Conservation (phyloP, 768 basidiomycete genomes). For the Boletellus sp. region DNA sequence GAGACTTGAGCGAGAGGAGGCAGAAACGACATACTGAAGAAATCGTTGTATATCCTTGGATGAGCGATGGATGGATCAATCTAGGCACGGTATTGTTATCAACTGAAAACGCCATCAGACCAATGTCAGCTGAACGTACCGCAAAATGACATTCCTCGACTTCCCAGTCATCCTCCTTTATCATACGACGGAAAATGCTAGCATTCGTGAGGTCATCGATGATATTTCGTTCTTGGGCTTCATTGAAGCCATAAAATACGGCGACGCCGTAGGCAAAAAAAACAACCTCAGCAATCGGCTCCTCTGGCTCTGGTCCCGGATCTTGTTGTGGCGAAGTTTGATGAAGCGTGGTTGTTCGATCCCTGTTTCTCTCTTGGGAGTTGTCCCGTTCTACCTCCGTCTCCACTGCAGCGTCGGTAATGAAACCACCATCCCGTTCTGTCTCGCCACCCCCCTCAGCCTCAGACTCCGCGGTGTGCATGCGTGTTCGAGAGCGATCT, state of each 20-base stretch:
- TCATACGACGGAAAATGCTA: slow-evolving; percentile 58
- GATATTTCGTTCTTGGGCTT: slow-evolving; percentile 75
- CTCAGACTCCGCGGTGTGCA: slow-evolving; percentile 8
- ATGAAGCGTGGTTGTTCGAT: slow-evolving; percentile 3
- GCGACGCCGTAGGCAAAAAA: slow-evolving; percentile 88
- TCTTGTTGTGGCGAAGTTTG: not conserved
- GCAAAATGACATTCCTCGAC: slow-evolving; percentile 90
- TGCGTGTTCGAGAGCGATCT: not conserved
- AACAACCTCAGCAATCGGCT: slow-evolving; percentile 66
- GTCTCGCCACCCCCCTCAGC: slow-evolving; percentile 4
- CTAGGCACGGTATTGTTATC: slow-evolving; percentile 32
- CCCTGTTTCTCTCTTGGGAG: not conserved
- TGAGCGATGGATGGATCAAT: slow-evolving; percentile 81
- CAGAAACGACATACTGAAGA: slow-evolving; percentile 70
- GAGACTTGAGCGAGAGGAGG: not conserved
- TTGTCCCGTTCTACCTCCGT: slow-evolving; percentile 13
- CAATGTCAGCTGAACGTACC: slow-evolving; percentile 36
- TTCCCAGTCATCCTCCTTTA: slow-evolving; percentile 77
- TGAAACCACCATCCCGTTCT: slow-evolving; percentile 11
- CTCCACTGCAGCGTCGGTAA: slow-evolving; percentile 11
- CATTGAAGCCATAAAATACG: slow-evolving; percentile 86
- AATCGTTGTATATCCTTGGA: slow-evolving; percentile 93
- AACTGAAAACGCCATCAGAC: not conserved
- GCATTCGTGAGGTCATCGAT: slow-evolving; percentile 80
- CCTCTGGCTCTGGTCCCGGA: slow-evolving; percentile 19